Conservation (phyloP, 2,329 filamentous ascomycete species). For the Elsinoe perseae region DNA sequence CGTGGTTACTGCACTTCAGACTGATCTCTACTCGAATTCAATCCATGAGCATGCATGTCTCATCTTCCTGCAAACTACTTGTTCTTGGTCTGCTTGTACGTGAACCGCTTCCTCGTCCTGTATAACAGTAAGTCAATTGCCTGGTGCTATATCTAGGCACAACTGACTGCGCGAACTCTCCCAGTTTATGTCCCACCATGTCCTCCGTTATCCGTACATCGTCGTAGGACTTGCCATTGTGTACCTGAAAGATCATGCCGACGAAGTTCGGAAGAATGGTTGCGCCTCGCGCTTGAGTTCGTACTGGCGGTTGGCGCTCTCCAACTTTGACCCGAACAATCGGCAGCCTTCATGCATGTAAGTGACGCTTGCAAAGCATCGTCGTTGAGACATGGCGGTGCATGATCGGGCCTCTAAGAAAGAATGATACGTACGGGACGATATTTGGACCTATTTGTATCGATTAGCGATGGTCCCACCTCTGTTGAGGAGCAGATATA, state of each 20-base stretch:
- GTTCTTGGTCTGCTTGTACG: constrained; percentile 65
- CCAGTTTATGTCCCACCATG: constrained; percentile 93
- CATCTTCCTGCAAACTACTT: too few species aligned
- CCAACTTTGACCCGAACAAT: constrained; percentile 55
- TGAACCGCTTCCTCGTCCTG: constrained; percentile 61
- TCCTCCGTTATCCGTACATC: constrained; percentile 82
- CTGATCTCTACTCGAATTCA: too few species aligned
- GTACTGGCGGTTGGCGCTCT: constrained; percentile 62
- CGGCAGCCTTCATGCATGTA: constrained; percentile 47
- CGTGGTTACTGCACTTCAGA: background rate
- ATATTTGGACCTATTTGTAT: constrained; percentile 55
- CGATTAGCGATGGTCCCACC: background rate
- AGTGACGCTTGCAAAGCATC: background rate
- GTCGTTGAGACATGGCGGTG: background rate
- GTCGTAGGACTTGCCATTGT: constrained; percentile 83
- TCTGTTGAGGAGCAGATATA: constrained; percentile 31
- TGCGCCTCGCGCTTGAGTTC: constrained; percentile 77
- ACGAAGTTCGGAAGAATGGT: constrained; percentile 92
- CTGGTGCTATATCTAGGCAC: background rate
- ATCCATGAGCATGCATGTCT: too few species aligned
- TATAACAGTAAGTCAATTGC: background rate
- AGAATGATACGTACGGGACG: constrained; percentile 51
- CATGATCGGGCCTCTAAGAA: background rate
- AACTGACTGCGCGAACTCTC: constrained; percentile 72
- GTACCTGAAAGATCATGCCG: constrained; percentile 77